phyloP scores from a whole-genome alignment of 495 filamentous ascomycete species.

The Tuber brumale region DNA sequence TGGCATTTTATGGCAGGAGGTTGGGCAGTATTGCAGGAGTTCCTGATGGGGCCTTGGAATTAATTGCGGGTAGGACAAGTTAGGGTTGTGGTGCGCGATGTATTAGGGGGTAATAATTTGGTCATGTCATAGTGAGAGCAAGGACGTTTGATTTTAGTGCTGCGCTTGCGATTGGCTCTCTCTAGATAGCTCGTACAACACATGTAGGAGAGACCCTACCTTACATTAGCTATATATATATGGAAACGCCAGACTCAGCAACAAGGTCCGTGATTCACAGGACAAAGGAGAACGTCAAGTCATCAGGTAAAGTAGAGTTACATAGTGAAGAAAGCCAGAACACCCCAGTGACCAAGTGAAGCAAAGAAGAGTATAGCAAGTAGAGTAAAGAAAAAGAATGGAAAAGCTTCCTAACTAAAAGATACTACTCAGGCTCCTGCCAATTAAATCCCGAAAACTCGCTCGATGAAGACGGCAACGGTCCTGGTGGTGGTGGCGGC shows the following conservation, averaged over 20 bases:
- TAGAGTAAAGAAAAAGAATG: neutral
- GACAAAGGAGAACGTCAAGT: constrained; percentile 3
- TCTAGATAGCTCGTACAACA: neutral
- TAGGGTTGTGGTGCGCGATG: neutral
- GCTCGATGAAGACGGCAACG: neutral
- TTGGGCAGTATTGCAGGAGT: constrained; percentile 51
- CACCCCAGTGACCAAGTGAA: constrained; percentile 3
- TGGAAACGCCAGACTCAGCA: neutral
- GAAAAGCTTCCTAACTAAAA: neutral
- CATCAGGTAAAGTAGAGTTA: neutral
- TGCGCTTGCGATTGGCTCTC: neutral
- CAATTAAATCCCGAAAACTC: neutral
- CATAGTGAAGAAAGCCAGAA: neutral
- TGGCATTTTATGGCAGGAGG: constrained; percentile 81
- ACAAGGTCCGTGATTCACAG: neutral
- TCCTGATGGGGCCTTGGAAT: constrained; percentile 36
- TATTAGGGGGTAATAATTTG: neutral
- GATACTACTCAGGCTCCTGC: neutral
- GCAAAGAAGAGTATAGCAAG: neutral
- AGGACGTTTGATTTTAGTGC: neutral
- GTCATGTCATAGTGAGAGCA: neutral
- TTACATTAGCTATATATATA: constrained; percentile 4
- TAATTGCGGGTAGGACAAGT: constrained; percentile 7
- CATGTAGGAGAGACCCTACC: neutral
- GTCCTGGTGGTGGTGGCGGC: neutral